Conservation (phyloP, 306 rosid species). For the Trichosanthes cucumerina region DNA sequence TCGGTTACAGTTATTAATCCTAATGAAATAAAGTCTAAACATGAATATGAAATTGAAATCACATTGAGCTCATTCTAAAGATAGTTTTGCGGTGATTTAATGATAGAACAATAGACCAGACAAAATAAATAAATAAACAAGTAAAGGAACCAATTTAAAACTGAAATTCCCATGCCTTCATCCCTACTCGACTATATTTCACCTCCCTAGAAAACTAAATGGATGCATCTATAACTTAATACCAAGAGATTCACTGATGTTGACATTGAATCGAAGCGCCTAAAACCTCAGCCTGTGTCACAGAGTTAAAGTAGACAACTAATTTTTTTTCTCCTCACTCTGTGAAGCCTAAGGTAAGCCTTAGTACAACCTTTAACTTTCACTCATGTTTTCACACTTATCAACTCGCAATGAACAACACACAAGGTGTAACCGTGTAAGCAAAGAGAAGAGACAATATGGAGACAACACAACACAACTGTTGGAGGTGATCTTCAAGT, state of each 20-base stretch:
- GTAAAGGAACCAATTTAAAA: neutral
- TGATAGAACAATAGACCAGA: neutral
- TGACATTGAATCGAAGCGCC: neutral
- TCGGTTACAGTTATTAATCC: neutral
- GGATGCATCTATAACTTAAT: neutral
- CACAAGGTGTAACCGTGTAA: too few relatives aligned
- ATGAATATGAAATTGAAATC: neutral
- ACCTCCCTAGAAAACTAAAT: neutral
- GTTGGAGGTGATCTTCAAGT: too few relatives aligned
- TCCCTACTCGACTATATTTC: neutral
- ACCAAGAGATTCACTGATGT: neutral
- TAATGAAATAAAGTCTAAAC: neutral
- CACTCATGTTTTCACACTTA: too few relatives aligned
- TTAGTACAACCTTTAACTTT: too few relatives aligned
- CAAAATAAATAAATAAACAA: neutral
- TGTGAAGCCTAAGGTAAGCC: too few relatives aligned
- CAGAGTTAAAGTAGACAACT: too few relatives aligned
- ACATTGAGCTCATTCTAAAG: neutral
- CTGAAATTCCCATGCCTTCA: neutral
- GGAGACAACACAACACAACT: too few relatives aligned
- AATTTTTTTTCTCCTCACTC: too few relatives aligned
- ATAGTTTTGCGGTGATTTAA: neutral
- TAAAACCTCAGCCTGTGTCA: neutral
- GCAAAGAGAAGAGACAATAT: too few relatives aligned
- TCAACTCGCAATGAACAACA: too few relatives aligned